Conservation (phyloP, 1,284 basidiomycete species). For the Apiotrichum porosum region DNA sequence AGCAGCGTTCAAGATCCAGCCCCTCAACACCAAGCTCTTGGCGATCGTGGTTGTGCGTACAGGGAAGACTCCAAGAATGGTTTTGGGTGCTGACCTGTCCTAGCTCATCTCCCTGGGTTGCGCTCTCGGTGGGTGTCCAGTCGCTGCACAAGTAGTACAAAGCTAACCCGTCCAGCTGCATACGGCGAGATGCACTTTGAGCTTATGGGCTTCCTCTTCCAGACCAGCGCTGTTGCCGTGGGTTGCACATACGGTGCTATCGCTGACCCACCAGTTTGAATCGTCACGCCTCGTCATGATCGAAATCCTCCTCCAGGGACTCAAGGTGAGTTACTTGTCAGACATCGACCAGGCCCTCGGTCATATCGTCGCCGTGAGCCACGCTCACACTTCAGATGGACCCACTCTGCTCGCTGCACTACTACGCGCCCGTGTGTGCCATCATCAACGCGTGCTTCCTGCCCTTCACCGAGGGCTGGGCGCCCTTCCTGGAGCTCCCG, state of each 20-base stretch:
- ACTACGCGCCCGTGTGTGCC: constrained; percentile 85
- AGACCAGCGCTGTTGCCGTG: constrained; percentile 65
- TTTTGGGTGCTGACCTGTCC: constrained; percentile 39
- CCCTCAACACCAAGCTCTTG: constrained; percentile 70
- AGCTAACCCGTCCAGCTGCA: constrained; percentile 23
- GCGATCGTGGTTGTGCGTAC: constrained; percentile 65
- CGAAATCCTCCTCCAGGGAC: constrained; percentile 53
- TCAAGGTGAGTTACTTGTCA: constrained; percentile 38
- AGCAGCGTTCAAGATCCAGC: constrained; percentile 77
- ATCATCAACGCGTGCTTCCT: constrained; percentile 76
- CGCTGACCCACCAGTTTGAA: constrained; percentile 34
- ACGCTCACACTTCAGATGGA: constrained; percentile 65
- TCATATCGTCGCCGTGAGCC: not conserved
- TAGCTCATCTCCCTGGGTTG: constrained; percentile 86
- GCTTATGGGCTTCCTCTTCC: constrained; percentile 76
- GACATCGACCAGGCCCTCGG: no score
- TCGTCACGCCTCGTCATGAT: constrained; percentile 81
- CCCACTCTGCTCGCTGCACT: constrained; percentile 89
- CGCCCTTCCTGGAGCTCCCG: constrained; percentile 69
- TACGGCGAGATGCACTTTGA: constrained; percentile 84
- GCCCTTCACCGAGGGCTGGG: constrained; percentile 86
- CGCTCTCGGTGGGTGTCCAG: constrained; percentile 63
- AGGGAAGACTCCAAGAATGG: constrained; percentile 39
- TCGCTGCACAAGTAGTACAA: not conserved
- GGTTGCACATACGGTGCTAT: constrained; percentile 6